Evolutionary conservation across 805 yeast genomes (phyloP), one percentile per base, ranked within the genome.

Genomic region (Saccharomycopsis synnaedendra): DNA sequence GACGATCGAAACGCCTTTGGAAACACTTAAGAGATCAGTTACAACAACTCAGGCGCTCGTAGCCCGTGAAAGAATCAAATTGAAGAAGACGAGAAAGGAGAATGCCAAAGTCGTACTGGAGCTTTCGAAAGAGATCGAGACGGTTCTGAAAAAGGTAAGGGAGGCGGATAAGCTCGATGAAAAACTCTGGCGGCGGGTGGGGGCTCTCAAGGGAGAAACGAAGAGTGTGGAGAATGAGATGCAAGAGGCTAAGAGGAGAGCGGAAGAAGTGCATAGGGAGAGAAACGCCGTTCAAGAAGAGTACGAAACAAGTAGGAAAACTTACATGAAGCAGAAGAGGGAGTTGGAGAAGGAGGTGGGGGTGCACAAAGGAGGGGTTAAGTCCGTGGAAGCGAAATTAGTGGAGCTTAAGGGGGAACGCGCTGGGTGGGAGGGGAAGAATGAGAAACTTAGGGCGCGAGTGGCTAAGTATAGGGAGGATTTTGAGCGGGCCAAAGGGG

Each of bases 1-100:
- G 27, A 48, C 45, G 27, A 47, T 51, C 36, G 47, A 45, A 30
- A 70, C 85, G 1, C 87, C 89, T 0, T 64, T 81, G 41, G 69
- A 76, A 1, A 82, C 88, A 1, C 63, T 82, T 38, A 76, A 80
- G 54, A 81, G 78, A 55, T 77, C 84, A 27, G 74, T 81, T 35
- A 69, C 77, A 34, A 78, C 86, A 0, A 79, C 86, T 0, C 76
- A 77, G 53, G 74, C 75, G 29, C 75, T 76, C 38, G 65, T 81
- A 40, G 69, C 71, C 5, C 75, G 78, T 43, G 85, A 79, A 54
- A 74, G 75, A 55, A 57, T 65, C n/a, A 75, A 73, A 48, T 56
- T 80, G 55, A 80, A 78, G 59, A 76, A 76, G 46, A 60, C 72
- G 43, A 74, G 76, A 54, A 74, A 74, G 43, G 87, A 81, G 49